A percentile compares a stretch with the other conserved stretches of the same genome.
phyloP scores from a whole-genome alignment of 768 basidiomycete species.

The Coprinellus micaceus region DNA sequence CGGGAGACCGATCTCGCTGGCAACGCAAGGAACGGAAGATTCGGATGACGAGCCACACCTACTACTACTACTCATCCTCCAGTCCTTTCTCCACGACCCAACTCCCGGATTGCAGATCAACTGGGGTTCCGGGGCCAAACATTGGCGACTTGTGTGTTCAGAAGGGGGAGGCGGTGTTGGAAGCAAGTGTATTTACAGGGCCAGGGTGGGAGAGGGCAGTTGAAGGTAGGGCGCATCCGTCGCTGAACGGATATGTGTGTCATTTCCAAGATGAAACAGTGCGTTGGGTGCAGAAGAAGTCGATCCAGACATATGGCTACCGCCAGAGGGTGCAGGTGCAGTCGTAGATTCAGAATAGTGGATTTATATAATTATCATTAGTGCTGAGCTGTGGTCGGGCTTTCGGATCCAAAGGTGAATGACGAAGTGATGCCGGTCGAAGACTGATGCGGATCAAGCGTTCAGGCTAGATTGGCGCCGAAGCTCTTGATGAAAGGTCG shows the following conservation, averaged over 20 bases:
- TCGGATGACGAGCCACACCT: not conserved
- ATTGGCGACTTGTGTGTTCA: not conserved
- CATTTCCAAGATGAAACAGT: not conserved
- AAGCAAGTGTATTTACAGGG: not conserved
- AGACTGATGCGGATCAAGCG: no score
- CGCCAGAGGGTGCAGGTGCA: not conserved
- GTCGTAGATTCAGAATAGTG: not conserved
- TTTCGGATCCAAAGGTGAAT: no score
- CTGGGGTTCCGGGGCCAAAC: not conserved
- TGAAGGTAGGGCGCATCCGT: not conserved
- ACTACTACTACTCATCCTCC: not conserved
- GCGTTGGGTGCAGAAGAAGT: not conserved
- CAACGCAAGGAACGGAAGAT: not conserved
- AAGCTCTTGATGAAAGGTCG: no score
- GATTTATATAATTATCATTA: no score
- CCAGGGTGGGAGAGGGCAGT: not conserved
- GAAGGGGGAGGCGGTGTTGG: not conserved
- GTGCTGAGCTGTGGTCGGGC: no score
- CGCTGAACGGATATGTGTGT: not conserved
- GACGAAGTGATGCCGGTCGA: no score
- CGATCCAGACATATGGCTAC: not conserved
- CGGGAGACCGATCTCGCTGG: no score
- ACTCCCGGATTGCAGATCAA: not conserved
- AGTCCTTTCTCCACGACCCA: not conserved
- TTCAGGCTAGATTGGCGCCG: no score